Percentiles rank a stretch among this genome's conserved stretches.
These are phyloP conservation scores for Microbotryum silenes-acaulis DNA, from an alignment of 1,284 basidiomycete species.

Conservation along the genomic window DNA sequence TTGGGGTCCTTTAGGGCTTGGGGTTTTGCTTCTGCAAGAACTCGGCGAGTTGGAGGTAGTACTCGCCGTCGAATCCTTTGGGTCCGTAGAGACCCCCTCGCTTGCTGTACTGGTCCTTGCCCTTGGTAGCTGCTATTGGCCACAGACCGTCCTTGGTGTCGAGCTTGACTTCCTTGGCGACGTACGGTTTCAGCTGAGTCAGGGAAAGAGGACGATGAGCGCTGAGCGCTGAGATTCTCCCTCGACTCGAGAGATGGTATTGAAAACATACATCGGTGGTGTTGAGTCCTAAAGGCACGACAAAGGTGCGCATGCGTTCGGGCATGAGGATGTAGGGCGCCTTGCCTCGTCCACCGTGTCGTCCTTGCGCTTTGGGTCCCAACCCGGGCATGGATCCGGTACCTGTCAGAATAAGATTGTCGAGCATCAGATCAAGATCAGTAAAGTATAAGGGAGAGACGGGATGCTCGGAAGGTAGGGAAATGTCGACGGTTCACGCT, in stretches of 20 bases:
- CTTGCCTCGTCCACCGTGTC: slow-evolving; percentile 27
- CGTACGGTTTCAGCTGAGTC: slow-evolving; percentile 35
- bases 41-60: slow-evolving; percentile 35
- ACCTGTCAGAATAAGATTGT: slow-evolving; percentile 13
- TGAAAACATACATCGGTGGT: slow-evolving; percentile 15
- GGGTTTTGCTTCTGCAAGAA: slow-evolving; percentile 5
- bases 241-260: background rate
- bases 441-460: background rate
- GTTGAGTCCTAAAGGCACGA: slow-evolving; percentile 30
- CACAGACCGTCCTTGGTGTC: slow-evolving; percentile 23
- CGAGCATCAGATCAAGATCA: background rate
- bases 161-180: slow-evolving; percentile 25
- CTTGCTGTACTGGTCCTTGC: slow-evolving; percentile 11
- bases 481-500: background rate
- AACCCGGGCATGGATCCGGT: slow-evolving; percentile 35
- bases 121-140: slow-evolving; percentile 33
- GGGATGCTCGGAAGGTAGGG: background rate
- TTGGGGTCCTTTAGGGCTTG: too few species aligned
- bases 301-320: slow-evolving; percentile 36
- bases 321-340: slow-evolving; percentile 35
- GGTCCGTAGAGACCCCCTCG: slow-evolving; percentile 30
- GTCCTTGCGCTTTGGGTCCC: slow-evolving; percentile 33
- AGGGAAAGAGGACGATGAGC: background rate
- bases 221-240: background rate
- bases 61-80: slow-evolving; percentile 35